Evolutionary conservation across 805 yeast species (phyloP).

Genomic region (Pichia exigua): DNA sequence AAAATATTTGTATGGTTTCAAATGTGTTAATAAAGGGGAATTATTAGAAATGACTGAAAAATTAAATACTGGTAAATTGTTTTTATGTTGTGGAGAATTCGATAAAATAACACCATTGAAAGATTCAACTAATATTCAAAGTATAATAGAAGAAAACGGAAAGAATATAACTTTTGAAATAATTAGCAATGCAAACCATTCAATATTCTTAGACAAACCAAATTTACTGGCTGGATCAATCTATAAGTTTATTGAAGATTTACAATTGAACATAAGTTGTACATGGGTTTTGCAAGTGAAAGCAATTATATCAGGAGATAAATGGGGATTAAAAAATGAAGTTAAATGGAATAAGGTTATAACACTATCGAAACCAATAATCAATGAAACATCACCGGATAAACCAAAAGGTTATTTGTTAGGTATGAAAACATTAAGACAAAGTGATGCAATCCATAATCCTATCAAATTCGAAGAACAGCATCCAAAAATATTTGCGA

Average conservation of each 20-base stretch:
- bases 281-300: conserved; percentile 64
- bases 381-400: conserved; percentile 19
- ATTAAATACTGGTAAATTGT: conserved; percentile 33
- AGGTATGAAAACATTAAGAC: conserved; percentile 71
- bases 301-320: conserved; percentile 57
- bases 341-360: conserved; percentile 57
- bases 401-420: conserved; percentile 40
- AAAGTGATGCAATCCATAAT: conserved; percentile 53
- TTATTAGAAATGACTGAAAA: conserved; percentile 33
- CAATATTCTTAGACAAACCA: conserved; percentile 55
- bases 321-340: conserved; percentile 76
- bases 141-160: conserved; percentile 15
- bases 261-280: conserved; percentile 46
- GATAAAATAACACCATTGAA: conserved; percentile 47
- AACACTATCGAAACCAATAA: conserved; percentile 40
- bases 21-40: conserved; percentile 36
- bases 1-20: conserved; percentile 44
- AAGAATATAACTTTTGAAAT: conserved; percentile 30
- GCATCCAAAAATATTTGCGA: conserved; percentile 46
- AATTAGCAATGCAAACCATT: conserved; percentile 54
- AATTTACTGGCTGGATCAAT: conserved; percentile 55
- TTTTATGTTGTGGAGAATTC: conserved; percentile 50
- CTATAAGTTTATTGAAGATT: conserved; percentile 45
- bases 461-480: conserved; percentile 44
- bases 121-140: neutral